Conservation (phyloP, 164 flowering plant species). For the Piper longum region DNA sequence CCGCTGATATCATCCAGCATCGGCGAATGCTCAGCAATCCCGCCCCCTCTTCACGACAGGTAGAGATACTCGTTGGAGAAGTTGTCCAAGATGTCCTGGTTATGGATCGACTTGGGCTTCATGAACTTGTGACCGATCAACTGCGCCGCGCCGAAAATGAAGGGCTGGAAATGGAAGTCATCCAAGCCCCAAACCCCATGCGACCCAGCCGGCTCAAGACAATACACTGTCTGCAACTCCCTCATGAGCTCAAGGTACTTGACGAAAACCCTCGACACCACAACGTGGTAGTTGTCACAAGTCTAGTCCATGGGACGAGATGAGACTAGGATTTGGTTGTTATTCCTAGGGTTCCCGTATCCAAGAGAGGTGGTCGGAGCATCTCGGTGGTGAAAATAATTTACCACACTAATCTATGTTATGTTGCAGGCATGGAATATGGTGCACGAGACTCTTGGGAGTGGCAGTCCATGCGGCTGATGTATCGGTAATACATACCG, state of each 20-base stretch:
- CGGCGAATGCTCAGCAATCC: constrained; percentile 88
- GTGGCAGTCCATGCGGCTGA: too few species aligned
- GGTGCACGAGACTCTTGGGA: too few species aligned
- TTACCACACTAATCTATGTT: too few species aligned
- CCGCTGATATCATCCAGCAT: constrained; percentile 89
- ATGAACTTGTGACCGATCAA: constrained; percentile 93
- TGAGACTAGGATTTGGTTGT: too few species aligned
- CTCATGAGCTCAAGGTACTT: constrained; percentile 84
- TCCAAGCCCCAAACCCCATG: constrained; percentile 99
- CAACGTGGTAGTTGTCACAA: constrained; percentile 38
- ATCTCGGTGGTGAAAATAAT: too few species aligned
- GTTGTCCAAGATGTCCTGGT: constrained; percentile 75
- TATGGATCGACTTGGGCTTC: constrained; percentile 96
- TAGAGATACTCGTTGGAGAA: constrained; percentile 70
- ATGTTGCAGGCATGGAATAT: too few species aligned
- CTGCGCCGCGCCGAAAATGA: constrained; percentile 89
- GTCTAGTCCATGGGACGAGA: too few species aligned
- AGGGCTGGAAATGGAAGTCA: constrained; percentile 90
- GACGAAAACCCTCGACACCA: constrained; percentile 61
- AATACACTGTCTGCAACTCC: constrained; percentile 51
- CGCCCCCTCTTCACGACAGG: constrained; percentile 74
- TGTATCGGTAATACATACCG: too few species aligned
- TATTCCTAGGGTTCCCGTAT: too few species aligned
- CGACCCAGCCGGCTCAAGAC: constrained; percentile 90
- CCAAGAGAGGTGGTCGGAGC: too few species aligned